Evolutionary conservation across 1,284 basidiomycete genomes (phyloP).

Genomic region (Papiliotrema flavescens): DNA sequence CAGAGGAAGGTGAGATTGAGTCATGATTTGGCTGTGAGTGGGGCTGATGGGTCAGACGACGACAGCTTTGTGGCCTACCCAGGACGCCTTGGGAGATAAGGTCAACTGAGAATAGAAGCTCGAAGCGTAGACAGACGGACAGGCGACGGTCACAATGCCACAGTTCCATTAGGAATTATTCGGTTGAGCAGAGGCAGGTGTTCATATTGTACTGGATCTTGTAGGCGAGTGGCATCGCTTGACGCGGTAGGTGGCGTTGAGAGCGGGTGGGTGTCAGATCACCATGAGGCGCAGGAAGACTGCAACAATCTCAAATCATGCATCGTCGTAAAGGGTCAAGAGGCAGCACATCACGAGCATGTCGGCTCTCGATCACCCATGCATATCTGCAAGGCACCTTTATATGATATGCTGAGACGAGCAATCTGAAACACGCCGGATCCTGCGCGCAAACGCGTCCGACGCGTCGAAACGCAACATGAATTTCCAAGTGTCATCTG

Average conservation of each 20-base stretch:
- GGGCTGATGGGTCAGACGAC: constrained; percentile 21
- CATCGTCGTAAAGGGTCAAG: too few relatives aligned
- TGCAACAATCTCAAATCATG: too few relatives aligned
- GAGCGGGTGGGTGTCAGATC: too few relatives aligned
- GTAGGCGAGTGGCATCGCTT: too few relatives aligned
- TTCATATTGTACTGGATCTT: too few relatives aligned
- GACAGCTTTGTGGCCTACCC: constrained; percentile 44
- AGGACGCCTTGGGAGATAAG: constrained; percentile 38
- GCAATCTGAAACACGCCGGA: background rate
- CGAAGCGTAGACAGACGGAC: background rate
- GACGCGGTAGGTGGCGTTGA: too few relatives aligned
- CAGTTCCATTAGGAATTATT: constrained; percentile 38
- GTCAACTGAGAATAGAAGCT: constrained; percentile 24
- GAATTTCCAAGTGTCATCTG: background rate
- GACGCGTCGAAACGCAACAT: background rate
- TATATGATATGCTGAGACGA: background rate
- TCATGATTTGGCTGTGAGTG: constrained; percentile 5
- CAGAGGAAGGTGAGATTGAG: constrained; percentile 24
- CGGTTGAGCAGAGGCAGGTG: too few relatives aligned
- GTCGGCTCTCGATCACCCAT: too few relatives aligned
- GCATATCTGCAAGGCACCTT: too few relatives aligned
- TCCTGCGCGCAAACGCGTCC: background rate
- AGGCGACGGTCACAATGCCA: constrained; percentile 39
- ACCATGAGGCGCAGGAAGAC: too few relatives aligned
- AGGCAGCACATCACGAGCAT: too few relatives aligned